Evolutionary conservation across 2,329 filamentous ascomycete genomes (phyloP), one percentile per base, ranked within the genome.

Genomic region (Trichoderma atrobrunneum): DNA sequence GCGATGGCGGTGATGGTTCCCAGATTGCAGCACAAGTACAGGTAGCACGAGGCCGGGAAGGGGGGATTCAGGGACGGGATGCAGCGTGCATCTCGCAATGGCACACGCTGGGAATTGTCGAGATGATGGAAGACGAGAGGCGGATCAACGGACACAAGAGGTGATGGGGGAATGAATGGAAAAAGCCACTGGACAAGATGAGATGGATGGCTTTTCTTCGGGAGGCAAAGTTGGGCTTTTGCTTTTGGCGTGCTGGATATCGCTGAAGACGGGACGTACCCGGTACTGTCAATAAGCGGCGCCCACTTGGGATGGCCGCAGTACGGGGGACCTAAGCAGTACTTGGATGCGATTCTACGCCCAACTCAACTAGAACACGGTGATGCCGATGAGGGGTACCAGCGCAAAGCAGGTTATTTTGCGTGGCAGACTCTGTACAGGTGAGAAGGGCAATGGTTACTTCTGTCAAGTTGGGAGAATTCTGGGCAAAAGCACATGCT

Each of bases 221-320:
- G 68, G 62, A 71, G 69, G 69, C 69, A 36, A 71, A 71, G 34
- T 71, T 71, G 36, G 69, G 68, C 60, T 28, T 24, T 61, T n/a
- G 10, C 28, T 34, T 14, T 51, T 61, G 11, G 43, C 43, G n/a
- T 21, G 36, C 48, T 61, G 66, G 32, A 51, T 34, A 21, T 69
- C 66, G 66, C 51, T 57, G 51, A 69, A 32, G 54, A 32, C 36
- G 36, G 65, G 34, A 61, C 60, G 60, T 63, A 48, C 24, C 34
- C 21, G 30, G 36, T 63, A 39, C 60, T 28, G 24, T 18, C 21
- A 12, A 18, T 36, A 24, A 56, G 51, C 34, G 24, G 32, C 65
- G 54, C 34, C 65, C 65, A 48, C 65, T 68, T 60, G 39, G 54
- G 39, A 30, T 59, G 34, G 54, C 61, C 8, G 36, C 61, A 30